Evolutionary conservation across 495 filamentous ascomycete genomes (phyloP), one percentile per base, ranked within the genome.

Genomic region (Talaromyces nanjingensis): DNA sequence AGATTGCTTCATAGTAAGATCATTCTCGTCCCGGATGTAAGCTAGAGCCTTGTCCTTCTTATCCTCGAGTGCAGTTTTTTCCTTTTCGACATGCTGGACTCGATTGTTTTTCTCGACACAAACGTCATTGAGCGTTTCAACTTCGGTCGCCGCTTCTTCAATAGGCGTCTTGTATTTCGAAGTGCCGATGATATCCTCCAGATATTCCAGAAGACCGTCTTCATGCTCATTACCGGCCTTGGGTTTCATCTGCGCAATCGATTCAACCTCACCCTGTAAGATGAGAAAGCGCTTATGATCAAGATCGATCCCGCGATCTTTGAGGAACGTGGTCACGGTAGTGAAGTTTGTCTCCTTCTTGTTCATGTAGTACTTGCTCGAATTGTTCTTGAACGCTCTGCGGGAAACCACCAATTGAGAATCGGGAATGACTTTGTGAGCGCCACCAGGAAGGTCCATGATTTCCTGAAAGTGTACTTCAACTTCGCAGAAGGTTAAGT

Each of bases 201-300:
- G 86, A 68, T 98, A 98, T 73, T 98, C 94, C 25, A 98, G 80
- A 27, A 98, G 83, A 18, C 94, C 94, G 70, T 98, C 94, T 67
- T 98, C 94, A 67, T 97, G 92, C 68, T 98, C 94, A 65, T 90
- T 91, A 24, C 82, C 87, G 3, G 96, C 94, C 73, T 98, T 98
- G 1, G 94, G 84, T 74, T 98, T 98, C 94, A 98, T 98, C 77
- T 98, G 94, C 27, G 94, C 93, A 68, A 98, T 98, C 0, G 92
- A 97, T 72, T 98, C 94, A 63, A 98, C 94, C 74, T 98, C 94
- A 65, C 94, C 94, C 75, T 98, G 94, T 56, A 98, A 77, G 71
- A 98, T 98, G 52, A 98, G 76, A 74, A 98, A 98, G 39, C 94
- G 91, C 78, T 98, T 98, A 77, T 98, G 94, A 68, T 98, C 96